These are phyloP conservation scores for Umbelopsis sp. DNA, from an alignment of 192 early-diverging fungal genomes.

Conservation along the genomic window DNA sequence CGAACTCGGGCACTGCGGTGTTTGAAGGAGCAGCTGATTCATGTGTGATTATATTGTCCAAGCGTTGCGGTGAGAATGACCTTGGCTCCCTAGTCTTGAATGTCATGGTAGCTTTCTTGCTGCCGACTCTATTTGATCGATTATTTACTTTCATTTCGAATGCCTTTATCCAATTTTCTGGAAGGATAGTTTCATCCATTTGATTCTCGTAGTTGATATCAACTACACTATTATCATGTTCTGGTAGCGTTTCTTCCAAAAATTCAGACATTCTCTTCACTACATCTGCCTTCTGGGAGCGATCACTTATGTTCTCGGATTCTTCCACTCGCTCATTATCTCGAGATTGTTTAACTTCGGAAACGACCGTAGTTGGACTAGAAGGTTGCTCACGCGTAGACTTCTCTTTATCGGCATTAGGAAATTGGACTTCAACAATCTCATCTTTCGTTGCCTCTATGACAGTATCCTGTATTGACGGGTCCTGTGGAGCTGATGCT, in stretches of 20 bases:
- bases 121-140: background rate
- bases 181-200: background rate
- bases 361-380: too few relatives aligned
- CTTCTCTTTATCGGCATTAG: too few relatives aligned
- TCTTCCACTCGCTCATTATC: too few relatives aligned
- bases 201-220: conserved; percentile 1
- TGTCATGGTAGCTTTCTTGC: conserved; percentile 13
- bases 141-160: conserved; percentile 15
- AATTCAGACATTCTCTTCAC: conserved; percentile 4
- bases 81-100: background rate
- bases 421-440: too few relatives aligned
- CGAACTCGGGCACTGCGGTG: background rate
- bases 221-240: background rate
- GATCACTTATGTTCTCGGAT: too few relatives aligned
- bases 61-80: background rate
- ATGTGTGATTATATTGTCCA: background rate
- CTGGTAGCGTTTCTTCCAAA: background rate
- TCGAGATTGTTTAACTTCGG: too few relatives aligned
- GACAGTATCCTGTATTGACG: too few relatives aligned
- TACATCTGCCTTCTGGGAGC: background rate
- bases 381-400: too few relatives aligned
- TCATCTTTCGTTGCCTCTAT: too few relatives aligned
- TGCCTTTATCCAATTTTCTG: conserved; percentile 9
- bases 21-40: background rate
- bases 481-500: too few relatives aligned